Evolutionary conservation across 768 basidiomycete genomes (phyloP).

Genomic region (Kondoa subrosea): DNA sequence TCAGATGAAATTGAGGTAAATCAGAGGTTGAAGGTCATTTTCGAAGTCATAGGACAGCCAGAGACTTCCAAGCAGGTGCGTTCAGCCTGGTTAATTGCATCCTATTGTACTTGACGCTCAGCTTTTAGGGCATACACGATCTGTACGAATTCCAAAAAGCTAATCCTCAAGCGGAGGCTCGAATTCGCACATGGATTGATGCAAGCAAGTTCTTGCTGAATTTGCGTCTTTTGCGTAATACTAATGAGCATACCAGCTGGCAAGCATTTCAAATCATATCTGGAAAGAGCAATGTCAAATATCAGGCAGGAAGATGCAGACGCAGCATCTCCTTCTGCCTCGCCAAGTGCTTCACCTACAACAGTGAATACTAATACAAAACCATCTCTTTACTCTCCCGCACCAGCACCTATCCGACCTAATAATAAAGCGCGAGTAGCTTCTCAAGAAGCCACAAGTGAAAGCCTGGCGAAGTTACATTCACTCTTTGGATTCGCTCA

Average conservation of each 20-base stretch:
- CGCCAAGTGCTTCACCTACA: neutral
- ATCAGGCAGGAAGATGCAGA: neutral
- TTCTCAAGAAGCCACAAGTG: neutral
- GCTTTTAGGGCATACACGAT: conserved; percentile 78
- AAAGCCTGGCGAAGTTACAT: neutral
- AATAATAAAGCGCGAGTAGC: neutral
- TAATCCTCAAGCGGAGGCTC: conserved; percentile 42
- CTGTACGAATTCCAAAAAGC: conserved; percentile 83
- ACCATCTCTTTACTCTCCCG: neutral
- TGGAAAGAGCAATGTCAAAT: conserved; percentile 51
- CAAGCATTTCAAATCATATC: conserved; percentile 77
- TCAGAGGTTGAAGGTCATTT: conserved; percentile 25
- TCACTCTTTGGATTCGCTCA: neutral
- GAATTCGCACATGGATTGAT: conserved; percentile 39
- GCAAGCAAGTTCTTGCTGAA: neutral
- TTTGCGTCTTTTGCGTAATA: neutral
- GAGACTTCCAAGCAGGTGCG: conserved; percentile 19
- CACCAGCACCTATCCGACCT: neutral
- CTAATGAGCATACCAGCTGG: conserved; percentile 37
- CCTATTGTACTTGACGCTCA: conserved; percentile 36
- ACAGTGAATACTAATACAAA: neutral
- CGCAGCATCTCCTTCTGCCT: neutral
- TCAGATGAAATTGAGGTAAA: conserved; percentile 21
- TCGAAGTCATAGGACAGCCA: conserved; percentile 27
- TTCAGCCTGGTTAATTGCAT: neutral